Evolutionary conservation across 2,329 filamentous ascomycete species (phyloP), one percentile per base, ranked within the genome.

Genomic region (Neobulgaria alba): DNA sequence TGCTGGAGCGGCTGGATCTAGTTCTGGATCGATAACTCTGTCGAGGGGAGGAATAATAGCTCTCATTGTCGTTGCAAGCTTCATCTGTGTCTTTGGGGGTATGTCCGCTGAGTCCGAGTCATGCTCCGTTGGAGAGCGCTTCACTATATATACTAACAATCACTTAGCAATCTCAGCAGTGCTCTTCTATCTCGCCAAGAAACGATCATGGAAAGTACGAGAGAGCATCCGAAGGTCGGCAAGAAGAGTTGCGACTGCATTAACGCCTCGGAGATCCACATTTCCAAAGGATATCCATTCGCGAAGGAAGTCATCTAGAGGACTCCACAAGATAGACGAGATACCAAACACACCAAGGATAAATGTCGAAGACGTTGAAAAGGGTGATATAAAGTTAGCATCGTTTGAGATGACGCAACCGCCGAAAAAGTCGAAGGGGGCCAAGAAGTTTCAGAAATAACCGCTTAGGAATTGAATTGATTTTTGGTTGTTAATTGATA

Each of bases 111-210:
- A 12, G 17, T 32, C 29, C 9, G 4, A 7, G 9, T 7, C 19
- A 9, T 16, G n/a, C n/a, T 18, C 23, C 7, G 17, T 16, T 14
- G n/a, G 33, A 21, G 8, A 10, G n/a, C 5, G 36, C 7, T n/a
- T n/a, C n/a, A n/a, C n/a, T n/a, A 26, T 7, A 4, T 18, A 31
- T 14, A 15, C 14, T 42, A 33, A 47, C 29, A 12, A 35, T 40
- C 32, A 39, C 21, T 50, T 38, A 51, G 48, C 53, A 41, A 48
- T 44, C 16, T 52, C 45, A 34, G 30, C 50, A 83, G 82, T 80
- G 47, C 74, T 92, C 19, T 93, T 84, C 66, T 86, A 81, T 61
- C 60, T 90, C 29, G 83, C 86, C 41, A 92, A 92, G 69, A 88
- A 86, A 66, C 77, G 80, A 34, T 84, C 89, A 61, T 92, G 86